Conservation (phyloP, 1,284 basidiomycete species). For the Cystobasidium slooffiae region DNA sequence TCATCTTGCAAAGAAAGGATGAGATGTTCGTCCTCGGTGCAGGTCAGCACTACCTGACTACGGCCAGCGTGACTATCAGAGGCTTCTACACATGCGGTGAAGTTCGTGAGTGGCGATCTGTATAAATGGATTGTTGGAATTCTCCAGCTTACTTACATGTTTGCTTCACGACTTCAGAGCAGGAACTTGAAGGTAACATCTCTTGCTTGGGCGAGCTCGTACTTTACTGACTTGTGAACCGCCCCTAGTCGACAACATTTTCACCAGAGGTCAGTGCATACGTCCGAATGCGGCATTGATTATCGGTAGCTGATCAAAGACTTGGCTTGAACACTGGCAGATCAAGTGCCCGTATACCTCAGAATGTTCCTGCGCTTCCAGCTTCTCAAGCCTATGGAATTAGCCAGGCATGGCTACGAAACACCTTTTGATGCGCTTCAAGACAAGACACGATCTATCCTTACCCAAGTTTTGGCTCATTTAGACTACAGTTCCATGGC, state of each 20-base stretch:
- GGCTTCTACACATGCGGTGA: conserved; percentile 32
- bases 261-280: conserved; percentile 18
- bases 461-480: conserved; percentile 79
- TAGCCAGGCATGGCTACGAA: conserved; percentile 76
- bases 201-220: too few species aligned
- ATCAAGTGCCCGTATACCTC: conserved; percentile 78
- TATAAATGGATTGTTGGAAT: not conserved
- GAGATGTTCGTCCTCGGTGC: conserved; percentile 74
- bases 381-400: conserved; percentile 51
- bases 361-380: conserved; percentile 69
- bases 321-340: conserved; percentile 58
- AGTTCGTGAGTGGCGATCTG: conserved; percentile 20
- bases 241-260: conserved; percentile 30
- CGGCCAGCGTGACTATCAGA: conserved; percentile 39
- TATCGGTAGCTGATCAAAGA: conserved; percentile 55
- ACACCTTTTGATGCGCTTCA: conserved; percentile 76
- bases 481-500: conserved; percentile 64
- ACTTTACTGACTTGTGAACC: too few species aligned
- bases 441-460: conserved; percentile 79
- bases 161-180: not conserved
- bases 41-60: conserved; percentile 78
- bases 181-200: conserved; percentile 16
- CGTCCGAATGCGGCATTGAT: not conserved
- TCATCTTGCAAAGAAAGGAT: conserved; percentile 76
- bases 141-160: not conserved